Conservation (phyloP, 225 moss, liverwort and hornwort species). For the Polytrichum formosum region DNA sequence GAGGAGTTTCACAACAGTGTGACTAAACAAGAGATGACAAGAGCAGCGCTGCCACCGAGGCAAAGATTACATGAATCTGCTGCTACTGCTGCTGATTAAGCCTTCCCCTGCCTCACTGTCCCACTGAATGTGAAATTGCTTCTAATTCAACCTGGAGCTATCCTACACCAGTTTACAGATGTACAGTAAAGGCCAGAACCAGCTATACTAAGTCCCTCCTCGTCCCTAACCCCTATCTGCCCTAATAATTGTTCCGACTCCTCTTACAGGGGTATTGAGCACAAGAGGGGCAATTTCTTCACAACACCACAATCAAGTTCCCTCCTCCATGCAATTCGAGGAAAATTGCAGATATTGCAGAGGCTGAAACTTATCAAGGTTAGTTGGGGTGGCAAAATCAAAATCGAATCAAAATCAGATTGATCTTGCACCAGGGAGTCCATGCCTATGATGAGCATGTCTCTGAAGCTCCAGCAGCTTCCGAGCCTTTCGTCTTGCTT, state of each 20-base stretch:
- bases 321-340: neutral
- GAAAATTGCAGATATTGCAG: neutral
- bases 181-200: neutral
- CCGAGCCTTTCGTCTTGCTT: slow-evolving; percentile 77
- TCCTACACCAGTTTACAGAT: slow-evolving; percentile 11
- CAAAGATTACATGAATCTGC: slow-evolving; percentile 8
- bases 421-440: slow-evolving; percentile 37
- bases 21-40: slow-evolving; percentile 46
- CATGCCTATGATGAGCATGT: slow-evolving; percentile 42
- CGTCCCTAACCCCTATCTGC: neutral
- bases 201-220: neutral
- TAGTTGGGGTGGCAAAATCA: neutral
- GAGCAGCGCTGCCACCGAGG: neutral
- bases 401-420: slow-evolving; percentile 15
- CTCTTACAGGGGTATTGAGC: slow-evolving; percentile 22
- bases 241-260: neutral
- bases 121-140: slow-evolving; percentile 14
- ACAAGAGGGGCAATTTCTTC: too few relatives aligned
- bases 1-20: slow-evolving; percentile 16
- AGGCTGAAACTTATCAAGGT: too few relatives aligned
- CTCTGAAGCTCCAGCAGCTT: slow-evolving; percentile 60
- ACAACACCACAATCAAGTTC: neutral
- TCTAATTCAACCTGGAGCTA: slow-evolving; percentile 1
- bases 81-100: neutral
- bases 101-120: slow-evolving; percentile 42